Percentiles rank a stretch among this genome's conserved stretches.
Conservation (phyloP, 257 asterid genomes). For the Ehretia macrophylla region DNA sequence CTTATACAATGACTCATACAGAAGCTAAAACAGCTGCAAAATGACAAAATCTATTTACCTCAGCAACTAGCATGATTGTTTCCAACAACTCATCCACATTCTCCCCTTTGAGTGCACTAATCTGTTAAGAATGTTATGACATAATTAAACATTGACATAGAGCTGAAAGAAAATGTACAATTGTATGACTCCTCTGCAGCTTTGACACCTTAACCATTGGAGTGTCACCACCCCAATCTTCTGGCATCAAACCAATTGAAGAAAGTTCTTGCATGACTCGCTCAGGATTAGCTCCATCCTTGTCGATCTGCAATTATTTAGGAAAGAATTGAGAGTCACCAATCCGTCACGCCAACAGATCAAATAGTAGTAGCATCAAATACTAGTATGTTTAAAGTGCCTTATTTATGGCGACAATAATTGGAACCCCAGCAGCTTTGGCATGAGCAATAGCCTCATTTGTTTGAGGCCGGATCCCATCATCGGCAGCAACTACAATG, state of each 20-base stretch:
- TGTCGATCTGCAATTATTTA: constrained; percentile 58
- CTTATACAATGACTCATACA: too few relatives aligned
- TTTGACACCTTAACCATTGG: constrained; percentile 87
- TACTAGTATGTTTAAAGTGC: constrained; percentile 25
- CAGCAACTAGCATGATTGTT: constrained; percentile 93
- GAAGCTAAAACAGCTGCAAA: too few relatives aligned
- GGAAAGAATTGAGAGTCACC: constrained; percentile 10
- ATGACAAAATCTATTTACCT: constrained; percentile 44
- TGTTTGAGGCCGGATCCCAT: constrained; percentile 95
- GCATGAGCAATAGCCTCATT: constrained; percentile 99
- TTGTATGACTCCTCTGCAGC: constrained; percentile 12
- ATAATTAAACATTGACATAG: constrained; percentile 26
- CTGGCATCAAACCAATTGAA: constrained; percentile 86
- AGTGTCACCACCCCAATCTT: constrained; percentile 94
- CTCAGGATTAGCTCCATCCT: constrained; percentile 91
- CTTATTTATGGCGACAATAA: constrained; percentile 91
- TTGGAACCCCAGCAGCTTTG: constrained; percentile 90
- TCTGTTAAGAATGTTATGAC: constrained; percentile 40
- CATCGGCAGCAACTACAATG: constrained; percentile 99
- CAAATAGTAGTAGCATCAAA: constrained; percentile 4
- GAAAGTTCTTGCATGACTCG: constrained; percentile 92
- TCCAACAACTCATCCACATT: constrained; percentile 90
- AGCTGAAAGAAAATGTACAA: constrained; percentile 2
- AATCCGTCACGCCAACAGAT: constrained; percentile 1
- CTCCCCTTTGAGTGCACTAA: constrained; percentile 98